Evolutionary conservation across 108 stramenopile species (phyloP), one percentile per base, ranked within the genome.

Genomic region (Nitzschia palea): DNA sequence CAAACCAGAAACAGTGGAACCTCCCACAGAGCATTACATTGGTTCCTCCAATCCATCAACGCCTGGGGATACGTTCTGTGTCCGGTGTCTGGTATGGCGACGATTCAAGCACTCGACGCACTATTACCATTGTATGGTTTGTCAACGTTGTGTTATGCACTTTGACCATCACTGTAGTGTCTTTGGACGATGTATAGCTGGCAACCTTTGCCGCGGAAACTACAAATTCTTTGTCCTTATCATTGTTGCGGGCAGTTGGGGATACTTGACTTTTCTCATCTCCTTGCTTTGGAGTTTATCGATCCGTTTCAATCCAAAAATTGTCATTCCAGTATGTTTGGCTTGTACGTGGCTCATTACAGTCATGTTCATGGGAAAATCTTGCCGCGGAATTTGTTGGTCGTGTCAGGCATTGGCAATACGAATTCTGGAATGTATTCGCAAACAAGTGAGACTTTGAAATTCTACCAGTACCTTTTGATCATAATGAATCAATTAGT

Each of bases 81-180:
- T 40, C 22, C 30, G 42, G 40, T 74, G 73, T 40, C 57, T 74
- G 57, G 59, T 74, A 4, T 74, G 73, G 73, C 33, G 69, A 26
- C 25, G 33, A 27, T 42, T 1, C 10, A n/a, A 60, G 60, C 25
- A 60, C 4, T 20, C 42, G 10, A 32, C 17, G 28, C 47, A 61
- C 17, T 67, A 61, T 29, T 74, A 44, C 32, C 73, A 74, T 58
- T 74, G 73, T 30, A 27, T 23, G 15, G 67, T 53, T 17, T 74
- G 73, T 40, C 65, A 74, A 42, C 56, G 73, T 22, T 74, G 73
- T 40, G 65, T 66, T 25, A 47, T 48, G 23, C 20, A 74, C n/a
- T 66, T 55, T 50, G 73, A 74, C 43, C 73, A 74, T 48, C 73
- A 74, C 35, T 74, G 73, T 37, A 61, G 55, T 50, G 56, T 74